phyloP scores from a whole-genome alignment of 495 filamentous ascomycete species.

The Penicillium alfredii region DNA sequence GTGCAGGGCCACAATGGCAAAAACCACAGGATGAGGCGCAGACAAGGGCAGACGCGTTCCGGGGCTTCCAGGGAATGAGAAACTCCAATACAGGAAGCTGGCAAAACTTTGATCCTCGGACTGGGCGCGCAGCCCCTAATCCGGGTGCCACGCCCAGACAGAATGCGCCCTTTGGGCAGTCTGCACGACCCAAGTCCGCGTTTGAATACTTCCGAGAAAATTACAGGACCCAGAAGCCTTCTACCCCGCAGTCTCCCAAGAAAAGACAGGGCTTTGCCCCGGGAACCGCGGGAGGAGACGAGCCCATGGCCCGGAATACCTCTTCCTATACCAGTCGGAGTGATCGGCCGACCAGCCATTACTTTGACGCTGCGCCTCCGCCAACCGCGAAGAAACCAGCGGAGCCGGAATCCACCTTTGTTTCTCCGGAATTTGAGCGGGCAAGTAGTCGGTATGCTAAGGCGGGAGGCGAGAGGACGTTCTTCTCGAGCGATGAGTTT shows the following conservation, averaged over 20 bases:
- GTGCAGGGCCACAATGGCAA: conserved; percentile 35
- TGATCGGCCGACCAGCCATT: conserved; percentile 33
- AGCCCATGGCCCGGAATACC: conserved; percentile 48
- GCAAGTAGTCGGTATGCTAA: conserved; percentile 64
- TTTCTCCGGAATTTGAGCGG: conserved; percentile 39
- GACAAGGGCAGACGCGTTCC: conserved; percentile 51
- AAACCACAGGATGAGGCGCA: conserved; percentile 48
- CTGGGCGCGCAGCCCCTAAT: conserved; percentile 24
- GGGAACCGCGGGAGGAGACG: conserved; percentile 48
- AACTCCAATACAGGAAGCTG: conserved; percentile 28
- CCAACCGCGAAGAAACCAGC: conserved; percentile 40
- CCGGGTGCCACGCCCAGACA: conserved; percentile 25
- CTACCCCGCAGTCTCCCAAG: conserved; percentile 38
- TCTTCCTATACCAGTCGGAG: conserved; percentile 45
- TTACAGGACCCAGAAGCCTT: conserved; percentile 23
- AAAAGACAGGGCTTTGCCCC: conserved; percentile 52
- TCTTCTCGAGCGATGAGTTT: conserved; percentile 41
- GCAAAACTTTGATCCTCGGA: conserved; percentile 37
- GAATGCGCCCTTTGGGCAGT: conserved; percentile 28
- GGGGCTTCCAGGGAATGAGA: conserved; percentile 70
- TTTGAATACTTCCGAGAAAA: conserved; percentile 41
- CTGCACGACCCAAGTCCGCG: conserved; percentile 34
- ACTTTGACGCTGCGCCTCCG: conserved; percentile 30
- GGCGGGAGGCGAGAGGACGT: conserved; percentile 63
- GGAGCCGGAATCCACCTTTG: conserved; percentile 12